Percentiles rank a stretch among this genome's conserved stretches.
Conservation (phyloP, 805 yeast genomes). For the Spathaspora arborariae region DNA sequence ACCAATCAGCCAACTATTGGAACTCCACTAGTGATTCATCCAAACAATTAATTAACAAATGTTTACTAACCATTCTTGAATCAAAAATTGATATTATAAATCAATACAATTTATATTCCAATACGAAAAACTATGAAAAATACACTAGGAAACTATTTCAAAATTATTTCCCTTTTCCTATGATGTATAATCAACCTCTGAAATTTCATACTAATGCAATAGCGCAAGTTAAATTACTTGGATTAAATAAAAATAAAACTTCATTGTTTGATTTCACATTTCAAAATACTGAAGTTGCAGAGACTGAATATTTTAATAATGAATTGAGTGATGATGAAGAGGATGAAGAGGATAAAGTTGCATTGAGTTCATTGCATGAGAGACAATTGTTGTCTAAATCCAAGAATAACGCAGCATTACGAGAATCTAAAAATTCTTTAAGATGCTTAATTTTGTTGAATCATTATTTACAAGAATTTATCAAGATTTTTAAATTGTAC, state of each 20-base stretch:
- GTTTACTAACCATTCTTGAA: constrained; percentile 39
- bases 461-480: constrained; percentile 15
- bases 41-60: constrained; percentile 38
- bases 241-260: constrained; percentile 22
- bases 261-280: constrained; percentile 28
- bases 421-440: constrained; percentile 31
- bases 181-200: constrained; percentile 68
- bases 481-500: constrained; percentile 7
- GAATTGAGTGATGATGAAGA: constrained; percentile 15
- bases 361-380: constrained; percentile 38
- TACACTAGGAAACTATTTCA: constrained; percentile 56
- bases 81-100: constrained; percentile 45
- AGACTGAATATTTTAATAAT: constrained; percentile 27
- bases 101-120: constrained; percentile 54
- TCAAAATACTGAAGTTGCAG: constrained; percentile 15
- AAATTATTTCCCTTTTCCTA: constrained; percentile 60
- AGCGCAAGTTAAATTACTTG: constrained; percentile 27
- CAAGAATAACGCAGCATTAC: constrained; percentile 24
- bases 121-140: constrained; percentile 54
- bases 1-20: neutral
- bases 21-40: constrained; percentile 6
- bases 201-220: constrained; percentile 37
- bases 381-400: constrained; percentile 30
- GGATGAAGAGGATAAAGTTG: constrained; percentile 15
- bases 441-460: constrained; percentile 26